Evolutionary conservation across 106 monocot species (phyloP).

Genomic region (Platanthera guangdongensis): DNA sequence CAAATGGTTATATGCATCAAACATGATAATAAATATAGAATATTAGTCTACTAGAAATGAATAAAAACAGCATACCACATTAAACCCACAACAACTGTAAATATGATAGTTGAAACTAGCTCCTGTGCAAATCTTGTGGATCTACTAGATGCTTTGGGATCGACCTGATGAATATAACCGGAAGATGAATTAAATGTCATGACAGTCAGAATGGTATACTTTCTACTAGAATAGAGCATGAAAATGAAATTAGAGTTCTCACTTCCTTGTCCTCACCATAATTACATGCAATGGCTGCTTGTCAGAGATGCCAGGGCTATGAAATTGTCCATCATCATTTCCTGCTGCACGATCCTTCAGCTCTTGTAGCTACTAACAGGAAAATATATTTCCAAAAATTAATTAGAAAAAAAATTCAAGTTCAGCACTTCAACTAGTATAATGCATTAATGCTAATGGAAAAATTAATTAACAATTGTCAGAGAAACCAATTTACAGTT

Average conservation of each 20-base stretch:
- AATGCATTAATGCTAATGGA: background rate
- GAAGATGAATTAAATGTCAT: conserved; percentile 1
- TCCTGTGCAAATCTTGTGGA: conserved; percentile 78
- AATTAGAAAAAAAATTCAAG: background rate
- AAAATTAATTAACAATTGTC: background rate
- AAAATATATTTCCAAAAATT: conserved; percentile 20
- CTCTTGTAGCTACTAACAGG: conserved; percentile 98
- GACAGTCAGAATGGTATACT: background rate
- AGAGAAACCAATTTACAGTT: background rate
- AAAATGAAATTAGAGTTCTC: background rate
- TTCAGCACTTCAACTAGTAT: background rate
- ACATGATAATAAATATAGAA: background rate
- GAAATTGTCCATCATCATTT: conserved; percentile 51
- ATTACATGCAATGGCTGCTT: conserved; percentile 92
- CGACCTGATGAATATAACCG: conserved; percentile 45
- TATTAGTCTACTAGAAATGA: background rate
- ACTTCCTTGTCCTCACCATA: conserved; percentile 52
- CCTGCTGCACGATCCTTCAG: conserved; percentile 80
- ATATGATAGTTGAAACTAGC: conserved; percentile 63
- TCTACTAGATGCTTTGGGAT: conserved; percentile 74
- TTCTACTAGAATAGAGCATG: too few relatives aligned
- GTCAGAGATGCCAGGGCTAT: conserved; percentile 82
- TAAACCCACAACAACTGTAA: conserved; percentile 52
- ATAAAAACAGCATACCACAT: conserved; percentile 61
- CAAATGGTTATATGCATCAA: background rate